Conservation (phyloP, 139 green algal genomes). For the Haematococcus sp. region DNA sequence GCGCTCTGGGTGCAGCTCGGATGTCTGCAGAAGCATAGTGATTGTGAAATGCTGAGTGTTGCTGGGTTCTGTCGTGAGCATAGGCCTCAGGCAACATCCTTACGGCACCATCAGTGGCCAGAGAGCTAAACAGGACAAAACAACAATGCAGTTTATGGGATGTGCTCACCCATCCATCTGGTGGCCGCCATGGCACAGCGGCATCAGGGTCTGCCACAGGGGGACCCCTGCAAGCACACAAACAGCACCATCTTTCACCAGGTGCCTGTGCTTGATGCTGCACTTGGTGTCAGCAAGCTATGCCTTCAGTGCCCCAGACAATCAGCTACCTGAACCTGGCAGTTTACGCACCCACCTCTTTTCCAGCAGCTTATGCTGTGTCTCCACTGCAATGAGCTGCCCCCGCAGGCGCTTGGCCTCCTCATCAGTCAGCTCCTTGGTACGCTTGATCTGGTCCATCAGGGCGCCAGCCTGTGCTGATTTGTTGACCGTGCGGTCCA, state of each 20-base stretch:
- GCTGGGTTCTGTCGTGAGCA: too few relatives aligned
- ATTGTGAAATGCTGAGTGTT: too few relatives aligned
- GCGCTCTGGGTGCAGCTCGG: slow-evolving; percentile 23
- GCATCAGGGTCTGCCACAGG: background rate
- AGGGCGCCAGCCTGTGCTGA: slow-evolving; percentile 39
- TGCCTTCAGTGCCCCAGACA: too few relatives aligned
- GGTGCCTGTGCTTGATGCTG: background rate
- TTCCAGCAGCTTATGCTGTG: background rate
- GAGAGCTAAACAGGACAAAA: too few relatives aligned
- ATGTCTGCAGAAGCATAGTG: background rate
- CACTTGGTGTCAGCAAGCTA: too few relatives aligned
- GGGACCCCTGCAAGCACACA: background rate
- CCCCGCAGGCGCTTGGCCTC: slow-evolving; percentile 20
- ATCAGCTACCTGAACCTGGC: too few relatives aligned
- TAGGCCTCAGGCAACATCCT: too few relatives aligned
- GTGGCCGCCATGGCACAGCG: slow-evolving; percentile 7
- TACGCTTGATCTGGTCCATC: slow-evolving; percentile 37
- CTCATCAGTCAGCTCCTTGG: slow-evolving; percentile 30
- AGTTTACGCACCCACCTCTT: background rate
- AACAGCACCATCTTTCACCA: background rate
- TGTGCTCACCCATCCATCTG: background rate
- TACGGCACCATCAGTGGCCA: too few relatives aligned
- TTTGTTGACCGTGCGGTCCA: slow-evolving; percentile 43
- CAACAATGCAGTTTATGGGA: too few relatives aligned
- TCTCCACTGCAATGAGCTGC: slow-evolving; percentile 14